These are phyloP conservation scores for Lachancea meyersii DNA, from an alignment of 805 yeast species.

Conservation along the genomic window DNA sequence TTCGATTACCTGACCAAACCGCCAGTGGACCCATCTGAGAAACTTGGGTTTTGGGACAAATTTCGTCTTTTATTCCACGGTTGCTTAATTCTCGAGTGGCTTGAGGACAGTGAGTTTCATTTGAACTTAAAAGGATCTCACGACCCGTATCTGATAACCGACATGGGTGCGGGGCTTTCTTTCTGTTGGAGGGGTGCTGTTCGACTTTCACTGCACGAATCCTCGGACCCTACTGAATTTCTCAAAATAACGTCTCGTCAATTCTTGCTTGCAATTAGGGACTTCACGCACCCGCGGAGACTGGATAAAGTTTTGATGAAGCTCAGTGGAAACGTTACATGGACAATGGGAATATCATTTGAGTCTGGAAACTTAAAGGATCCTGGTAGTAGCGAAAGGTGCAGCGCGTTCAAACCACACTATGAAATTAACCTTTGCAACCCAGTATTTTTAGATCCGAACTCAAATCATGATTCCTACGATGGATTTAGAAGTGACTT, in stretches of 20 bases:
- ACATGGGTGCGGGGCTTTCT: conserved; percentile 55
- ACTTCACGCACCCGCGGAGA: conserved; percentile 25
- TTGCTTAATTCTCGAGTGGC: conserved; percentile 41
- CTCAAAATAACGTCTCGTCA: conserved; percentile 48
- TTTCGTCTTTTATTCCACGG: conserved; percentile 52
- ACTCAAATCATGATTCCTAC: conserved; percentile 51
- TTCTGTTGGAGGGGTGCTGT: conserved; percentile 60
- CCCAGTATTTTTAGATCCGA: conserved; percentile 43
- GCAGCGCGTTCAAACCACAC: conserved; percentile 50
- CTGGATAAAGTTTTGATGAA: conserved; percentile 49
- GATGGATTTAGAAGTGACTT: conserved; percentile 56
- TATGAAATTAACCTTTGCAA: conserved; percentile 55
- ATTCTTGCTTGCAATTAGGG: conserved; percentile 54
- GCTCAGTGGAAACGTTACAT: conserved; percentile 60
- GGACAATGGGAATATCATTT: conserved; percentile 71
- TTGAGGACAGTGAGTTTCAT: conserved; percentile 44
- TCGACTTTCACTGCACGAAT: conserved; percentile 44
- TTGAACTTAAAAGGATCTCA: conserved; percentile 56
- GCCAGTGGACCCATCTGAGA: conserved; percentile 57
- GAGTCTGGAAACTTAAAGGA: conserved; percentile 48
- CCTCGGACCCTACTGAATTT: conserved; percentile 43
- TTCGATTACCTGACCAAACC: conserved; percentile 66
- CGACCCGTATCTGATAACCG: conserved; percentile 53
- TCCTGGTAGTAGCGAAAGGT: conserved; percentile 39
- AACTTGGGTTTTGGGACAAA: conserved; percentile 71